A percentile compares a stretch with the other conserved stretches of the same genome.
phyloP scores from a whole-genome alignment of 2,329 filamentous ascomycete species.

The Ophiostoma perfectum region DNA sequence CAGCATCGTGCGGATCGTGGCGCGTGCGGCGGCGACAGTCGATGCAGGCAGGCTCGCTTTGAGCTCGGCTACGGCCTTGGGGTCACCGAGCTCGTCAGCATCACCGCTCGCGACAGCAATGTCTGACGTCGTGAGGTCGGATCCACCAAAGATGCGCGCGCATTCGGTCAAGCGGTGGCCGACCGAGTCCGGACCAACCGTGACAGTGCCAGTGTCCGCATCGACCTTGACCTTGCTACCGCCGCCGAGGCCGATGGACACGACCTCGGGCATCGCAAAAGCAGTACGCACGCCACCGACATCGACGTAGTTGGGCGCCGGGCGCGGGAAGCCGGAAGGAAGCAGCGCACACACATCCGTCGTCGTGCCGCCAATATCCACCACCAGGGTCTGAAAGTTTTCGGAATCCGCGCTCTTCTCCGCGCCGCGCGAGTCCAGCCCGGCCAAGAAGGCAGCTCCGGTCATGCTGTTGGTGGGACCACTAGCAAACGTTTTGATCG shows the following conservation, averaged over 20 bases:
- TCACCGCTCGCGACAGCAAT: conserved; percentile 1
- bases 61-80: not conserved
- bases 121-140: not conserved
- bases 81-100: not conserved
- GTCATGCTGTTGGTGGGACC: conserved; percentile 36
- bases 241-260: conserved; percentile 3
- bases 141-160: not conserved
- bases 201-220: not conserved
- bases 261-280: conserved; percentile 8
- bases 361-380: conserved; percentile 52
- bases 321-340: conserved; percentile 44
- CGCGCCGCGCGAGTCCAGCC: not conserved
- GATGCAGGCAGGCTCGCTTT: not conserved
- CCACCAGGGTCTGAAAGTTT: conserved; percentile 35
- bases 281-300: conserved; percentile 8
- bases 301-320: conserved; percentile 30
- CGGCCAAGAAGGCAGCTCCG: conserved; percentile 43
- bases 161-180: not conserved
- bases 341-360: conserved; percentile 47
- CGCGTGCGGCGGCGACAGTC: not conserved
- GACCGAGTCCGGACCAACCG: conserved; percentile 3
- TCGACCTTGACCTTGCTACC: conserved; percentile 8
- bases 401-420: not conserved
- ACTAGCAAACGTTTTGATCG: conserved; percentile 42
- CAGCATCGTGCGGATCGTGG: not conserved